Percentiles rank a stretch among this genome's conserved stretches.
phyloP scores from a whole-genome alignment of 1,284 basidiomycete species.

The Hortiboletus rubellus region DNA sequence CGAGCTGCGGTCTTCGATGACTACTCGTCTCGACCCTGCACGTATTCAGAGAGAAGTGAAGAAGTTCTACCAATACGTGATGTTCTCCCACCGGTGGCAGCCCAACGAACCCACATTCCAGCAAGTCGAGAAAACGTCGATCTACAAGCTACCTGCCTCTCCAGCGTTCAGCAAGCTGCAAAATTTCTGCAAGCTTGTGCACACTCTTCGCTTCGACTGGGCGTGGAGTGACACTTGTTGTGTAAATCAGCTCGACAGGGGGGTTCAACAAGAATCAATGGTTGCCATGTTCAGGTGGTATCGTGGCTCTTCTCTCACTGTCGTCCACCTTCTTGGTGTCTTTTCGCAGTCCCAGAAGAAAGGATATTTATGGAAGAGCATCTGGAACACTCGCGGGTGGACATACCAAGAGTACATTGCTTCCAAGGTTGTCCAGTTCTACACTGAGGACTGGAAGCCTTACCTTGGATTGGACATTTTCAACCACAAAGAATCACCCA shows the following conservation, averaged over 20 bases:
- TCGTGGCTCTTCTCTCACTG: conserved; percentile 6
- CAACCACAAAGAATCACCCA: conserved; percentile 14
- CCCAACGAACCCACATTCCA: conserved; percentile 5
- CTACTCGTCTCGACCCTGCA: neutral
- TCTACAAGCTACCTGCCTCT: conserved; percentile 1
- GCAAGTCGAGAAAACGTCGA: neutral
- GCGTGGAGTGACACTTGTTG: conserved; percentile 20
- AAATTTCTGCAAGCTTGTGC: conserved; percentile 7
- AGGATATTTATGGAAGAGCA: neutral
- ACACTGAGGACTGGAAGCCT: conserved; percentile 17
- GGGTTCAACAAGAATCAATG: conserved; percentile 10
- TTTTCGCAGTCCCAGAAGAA: neutral
- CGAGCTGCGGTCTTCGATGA: conserved; percentile 16
- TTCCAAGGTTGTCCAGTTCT: conserved; percentile 4
- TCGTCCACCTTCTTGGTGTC: neutral
- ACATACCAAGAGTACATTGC: conserved; percentile 18
- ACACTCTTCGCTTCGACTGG: conserved; percentile 1
- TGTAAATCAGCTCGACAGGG: neutral
- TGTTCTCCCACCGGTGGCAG: conserved; percentile 14
- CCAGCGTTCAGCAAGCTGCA: conserved; percentile 1
- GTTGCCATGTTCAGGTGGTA: conserved; percentile 20
- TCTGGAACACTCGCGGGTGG: conserved; percentile 9
- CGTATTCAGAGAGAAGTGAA: conserved; percentile 7
- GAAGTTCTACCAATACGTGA: conserved; percentile 11
- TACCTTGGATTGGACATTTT: conserved; percentile 8